Evolutionary conservation across 2,329 filamentous ascomycete species (phyloP).

Genomic region (Alternaria solani): DNA sequence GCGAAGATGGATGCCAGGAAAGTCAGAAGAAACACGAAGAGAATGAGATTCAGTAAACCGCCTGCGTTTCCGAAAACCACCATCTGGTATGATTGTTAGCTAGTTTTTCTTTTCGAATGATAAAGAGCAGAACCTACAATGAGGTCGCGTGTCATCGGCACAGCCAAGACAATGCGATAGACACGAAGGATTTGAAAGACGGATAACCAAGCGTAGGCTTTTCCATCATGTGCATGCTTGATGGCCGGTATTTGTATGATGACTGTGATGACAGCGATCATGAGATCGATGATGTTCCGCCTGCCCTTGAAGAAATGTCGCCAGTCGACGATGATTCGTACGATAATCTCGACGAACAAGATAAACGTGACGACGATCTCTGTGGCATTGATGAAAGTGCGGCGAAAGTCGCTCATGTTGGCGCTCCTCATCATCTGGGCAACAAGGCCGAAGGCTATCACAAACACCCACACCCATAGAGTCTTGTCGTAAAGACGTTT

Average conservation of each 20-base stretch:
- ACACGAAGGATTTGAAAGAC: constrained; percentile 92
- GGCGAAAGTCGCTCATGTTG: constrained; percentile 70
- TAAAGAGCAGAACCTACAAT: constrained; percentile 63
- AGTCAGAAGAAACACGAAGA: constrained; percentile 95
- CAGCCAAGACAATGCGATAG: constrained; percentile 89
- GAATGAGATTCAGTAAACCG: constrained; percentile 91
- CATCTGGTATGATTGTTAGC: constrained; percentile 50
- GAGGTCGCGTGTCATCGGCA: constrained; percentile 85
- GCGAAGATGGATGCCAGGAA: constrained; percentile 95
- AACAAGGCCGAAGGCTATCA: constrained; percentile 83
- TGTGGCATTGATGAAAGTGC: constrained; percentile 71
- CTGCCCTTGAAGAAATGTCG: constrained; percentile 76
- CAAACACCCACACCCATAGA: constrained; percentile 76
- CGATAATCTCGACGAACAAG: constrained; percentile 80
- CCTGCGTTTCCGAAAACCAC: constrained; percentile 89
- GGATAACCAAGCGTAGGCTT: constrained; percentile 84
- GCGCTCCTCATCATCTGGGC: constrained; percentile 80
- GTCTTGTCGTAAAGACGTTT: constrained; percentile 80
- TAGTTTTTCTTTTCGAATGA: too few relatives aligned
- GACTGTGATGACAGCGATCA: constrained; percentile 80
- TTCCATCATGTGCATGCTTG: constrained; percentile 66
- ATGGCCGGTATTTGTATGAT: constrained; percentile 88
- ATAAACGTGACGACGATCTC: constrained; percentile 80
- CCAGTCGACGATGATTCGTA: constrained; percentile 83
- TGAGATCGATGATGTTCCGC: constrained; percentile 81